Conservation (phyloP, 2,329 filamentous ascomycete genomes). For the Akanthomyces muscarius region DNA sequence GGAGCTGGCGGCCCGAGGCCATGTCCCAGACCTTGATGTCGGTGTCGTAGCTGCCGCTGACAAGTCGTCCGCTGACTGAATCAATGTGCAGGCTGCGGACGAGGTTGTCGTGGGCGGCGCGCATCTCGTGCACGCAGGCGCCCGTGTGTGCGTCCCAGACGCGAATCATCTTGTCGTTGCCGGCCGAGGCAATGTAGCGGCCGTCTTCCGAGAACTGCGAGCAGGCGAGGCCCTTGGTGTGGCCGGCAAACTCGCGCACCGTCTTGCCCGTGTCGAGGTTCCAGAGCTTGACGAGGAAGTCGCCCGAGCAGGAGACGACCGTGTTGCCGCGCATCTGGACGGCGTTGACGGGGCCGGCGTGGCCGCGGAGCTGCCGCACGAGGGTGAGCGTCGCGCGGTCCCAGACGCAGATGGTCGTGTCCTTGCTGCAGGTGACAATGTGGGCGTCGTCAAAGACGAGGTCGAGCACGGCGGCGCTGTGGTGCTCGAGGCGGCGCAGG, state of each 20-base stretch:
- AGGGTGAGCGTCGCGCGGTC: slow-evolving; percentile 74
- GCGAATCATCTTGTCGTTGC: slow-evolving; percentile 92
- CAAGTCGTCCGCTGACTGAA: slow-evolving; percentile 75
- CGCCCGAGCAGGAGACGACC: slow-evolving; percentile 88
- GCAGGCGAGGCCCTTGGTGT: slow-evolving; percentile 90
- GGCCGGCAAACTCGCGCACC: slow-evolving; percentile 84
- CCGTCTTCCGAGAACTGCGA: slow-evolving; percentile 95
- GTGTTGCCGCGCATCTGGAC: slow-evolving; percentile 92
- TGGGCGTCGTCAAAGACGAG: slow-evolving; percentile 88
- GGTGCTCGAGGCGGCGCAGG: slow-evolving; percentile 70
- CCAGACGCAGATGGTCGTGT: slow-evolving; percentile 91
- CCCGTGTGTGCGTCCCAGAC: slow-evolving; percentile 94
- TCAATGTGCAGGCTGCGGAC: slow-evolving; percentile 91
- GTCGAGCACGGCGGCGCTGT: slow-evolving; percentile 86
- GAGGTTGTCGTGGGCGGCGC: slow-evolving; percentile 77
- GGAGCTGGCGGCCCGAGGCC: slow-evolving; percentile 69
- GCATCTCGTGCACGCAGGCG: slow-evolving; percentile 73
- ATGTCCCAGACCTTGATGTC: slow-evolving; percentile 95
- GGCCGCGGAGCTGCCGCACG: slow-evolving; percentile 75
- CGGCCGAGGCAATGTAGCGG: slow-evolving; percentile 87
- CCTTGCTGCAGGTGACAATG: slow-evolving; percentile 97
- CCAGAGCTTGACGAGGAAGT: slow-evolving; percentile 92
- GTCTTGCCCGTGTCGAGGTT: slow-evolving; percentile 84
- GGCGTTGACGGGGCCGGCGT: slow-evolving; percentile 90
- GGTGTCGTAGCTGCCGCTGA: slow-evolving; percentile 92